Evolutionary conservation across 2,329 filamentous ascomycete genomes (phyloP).

Genomic region (Stemphylium beticola): DNA sequence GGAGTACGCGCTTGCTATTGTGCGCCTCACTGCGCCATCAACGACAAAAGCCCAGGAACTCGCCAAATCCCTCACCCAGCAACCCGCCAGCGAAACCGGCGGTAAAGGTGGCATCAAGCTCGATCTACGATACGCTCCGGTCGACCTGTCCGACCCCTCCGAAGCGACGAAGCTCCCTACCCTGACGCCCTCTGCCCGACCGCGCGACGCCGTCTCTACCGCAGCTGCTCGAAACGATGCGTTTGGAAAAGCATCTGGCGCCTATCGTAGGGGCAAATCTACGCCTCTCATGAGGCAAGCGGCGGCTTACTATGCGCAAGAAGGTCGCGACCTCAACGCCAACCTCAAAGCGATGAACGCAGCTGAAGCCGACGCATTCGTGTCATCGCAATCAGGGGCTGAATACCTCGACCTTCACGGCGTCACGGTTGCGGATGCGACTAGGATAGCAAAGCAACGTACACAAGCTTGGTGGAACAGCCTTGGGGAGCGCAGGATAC

Average conservation of each 20-base stretch:
- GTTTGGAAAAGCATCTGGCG: slow-evolving; percentile 63
- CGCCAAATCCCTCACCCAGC: slow-evolving; percentile 59
- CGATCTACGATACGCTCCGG: slow-evolving; percentile 54
- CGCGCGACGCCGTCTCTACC: slow-evolving; percentile 52
- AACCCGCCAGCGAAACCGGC: slow-evolving; percentile 36
- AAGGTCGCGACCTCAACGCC: slow-evolving; percentile 69
- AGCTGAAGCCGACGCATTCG: slow-evolving; percentile 72
- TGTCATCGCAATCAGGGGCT: slow-evolving; percentile 72
- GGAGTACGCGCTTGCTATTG: slow-evolving; percentile 58
- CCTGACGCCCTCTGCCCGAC: slow-evolving; percentile 38
- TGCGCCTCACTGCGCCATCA: slow-evolving; percentile 64
- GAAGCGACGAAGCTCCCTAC: slow-evolving; percentile 36
- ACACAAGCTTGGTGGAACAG: slow-evolving; percentile 78
- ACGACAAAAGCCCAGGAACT: slow-evolving; percentile 65
- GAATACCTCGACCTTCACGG: slow-evolving; percentile 80
- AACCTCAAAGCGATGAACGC: slow-evolving; percentile 65
- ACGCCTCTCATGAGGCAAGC: slow-evolving; percentile 73
- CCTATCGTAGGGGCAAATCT: slow-evolving; percentile 68
- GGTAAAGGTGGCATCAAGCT: slow-evolving; percentile 54
- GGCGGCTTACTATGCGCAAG: slow-evolving; percentile 77
- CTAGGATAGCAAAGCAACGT: slow-evolving; percentile 73
- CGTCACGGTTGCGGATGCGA: slow-evolving; percentile 78
- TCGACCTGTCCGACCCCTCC: slow-evolving; percentile 45
- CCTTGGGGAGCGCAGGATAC: slow-evolving; percentile 69
- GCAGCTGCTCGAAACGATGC: slow-evolving; percentile 57